Evolutionary conservation across 306 rosid genomes (phyloP).

Genomic region (Acacia confusa): DNA sequence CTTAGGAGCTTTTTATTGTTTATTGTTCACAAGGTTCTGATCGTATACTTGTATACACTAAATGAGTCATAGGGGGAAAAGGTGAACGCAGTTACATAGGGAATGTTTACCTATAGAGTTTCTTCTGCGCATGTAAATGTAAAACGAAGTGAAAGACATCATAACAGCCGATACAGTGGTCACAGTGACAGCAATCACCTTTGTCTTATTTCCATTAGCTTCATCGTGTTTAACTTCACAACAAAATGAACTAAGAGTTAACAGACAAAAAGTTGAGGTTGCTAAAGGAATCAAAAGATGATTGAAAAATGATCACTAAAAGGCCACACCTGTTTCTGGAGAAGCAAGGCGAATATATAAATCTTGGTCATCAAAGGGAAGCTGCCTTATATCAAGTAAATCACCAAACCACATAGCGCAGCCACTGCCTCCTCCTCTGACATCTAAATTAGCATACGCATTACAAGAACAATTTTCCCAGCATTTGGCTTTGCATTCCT

Average conservation of each 20-base stretch:
- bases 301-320: background rate
- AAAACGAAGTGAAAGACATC: too few species aligned
- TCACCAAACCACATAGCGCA: constrained; percentile 43
- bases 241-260: background rate
- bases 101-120: background rate
- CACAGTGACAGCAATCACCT: background rate
- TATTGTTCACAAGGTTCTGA: too few species aligned
- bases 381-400: constrained; percentile 29
- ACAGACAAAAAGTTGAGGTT: background rate
- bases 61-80: background rate
- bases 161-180: background rate
- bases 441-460: constrained; percentile 35
- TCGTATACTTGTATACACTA: too few species aligned
- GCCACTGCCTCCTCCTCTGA: constrained; percentile 22
- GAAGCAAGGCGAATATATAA: constrained; percentile 34
- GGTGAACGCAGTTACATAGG: too few species aligned
- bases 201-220: background rate
- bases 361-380: constrained; percentile 12
- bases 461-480: constrained; percentile 21
- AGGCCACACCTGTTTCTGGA: constrained; percentile 4
- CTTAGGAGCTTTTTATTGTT: too few species aligned
- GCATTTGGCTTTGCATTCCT: constrained; percentile 19
- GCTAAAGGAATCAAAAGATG: background rate
- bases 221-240: background rate
- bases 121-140: background rate